Evolutionary conservation across 768 basidiomycete species (phyloP), one percentile per base, ranked within the genome.

Genomic region (Kwoniella pini): DNA sequence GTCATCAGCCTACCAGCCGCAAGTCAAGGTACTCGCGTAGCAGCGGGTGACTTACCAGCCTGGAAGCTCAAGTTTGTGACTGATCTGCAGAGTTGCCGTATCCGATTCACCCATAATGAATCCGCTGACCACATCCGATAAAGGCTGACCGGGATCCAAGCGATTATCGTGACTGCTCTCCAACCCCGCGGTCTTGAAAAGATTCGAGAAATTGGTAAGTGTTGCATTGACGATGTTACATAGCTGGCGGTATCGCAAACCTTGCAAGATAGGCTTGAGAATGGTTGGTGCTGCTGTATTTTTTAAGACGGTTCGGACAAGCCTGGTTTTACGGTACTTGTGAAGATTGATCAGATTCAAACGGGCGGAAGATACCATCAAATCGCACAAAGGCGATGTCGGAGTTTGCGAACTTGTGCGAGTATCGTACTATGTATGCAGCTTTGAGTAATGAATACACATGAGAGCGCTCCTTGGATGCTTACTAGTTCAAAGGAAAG

Each of bases 401-500:
- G 59, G 26, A 17, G 24, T 42, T 2, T 45, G 27, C 4, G 48
- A 31, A 17, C 59, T 5, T 13, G 26, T 22, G 17, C 60, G 57
- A 19, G 61, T 51, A 38, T 67, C 68, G 42, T 62, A 67, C 65
- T 67, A 40, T 2, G 7, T 15, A 36, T 7, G 7, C 48, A 30
- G 17, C 19, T 28, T 46, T 1, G 17, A 13, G 30, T 21, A 42
- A 38, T 17, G 30, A 36, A 15, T 40, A 9, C 53, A 33, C 15
- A 38, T 27, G 26, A n/a, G 5, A 21, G 27, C 4, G 30, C 31
- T 1, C 9, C 15, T 46, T 49, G 21, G 13, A 28, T 12, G 53
- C 68, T 52, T 19, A 75, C 73, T 31, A 75, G 36, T 24, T 67
- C 66, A 43, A 72, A 75, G 2, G 50, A 22, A 0, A 72, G 22